Percentiles rank a stretch among this genome's conserved stretches.
Conservation (phyloP, 306 rosid genomes). For the Oxytropis ochrocephala region DNA sequence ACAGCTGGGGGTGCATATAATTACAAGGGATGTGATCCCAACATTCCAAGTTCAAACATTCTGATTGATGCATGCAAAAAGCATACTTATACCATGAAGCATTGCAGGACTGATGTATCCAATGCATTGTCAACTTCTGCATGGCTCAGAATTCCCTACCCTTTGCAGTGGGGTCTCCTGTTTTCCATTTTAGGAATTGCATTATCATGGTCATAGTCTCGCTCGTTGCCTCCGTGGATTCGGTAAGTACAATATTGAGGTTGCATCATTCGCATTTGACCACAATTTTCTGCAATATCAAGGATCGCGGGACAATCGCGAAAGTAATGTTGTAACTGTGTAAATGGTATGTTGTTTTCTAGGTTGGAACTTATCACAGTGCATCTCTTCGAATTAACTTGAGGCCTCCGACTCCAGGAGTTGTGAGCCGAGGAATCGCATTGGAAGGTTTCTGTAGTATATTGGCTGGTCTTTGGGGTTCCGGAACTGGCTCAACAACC, state of each 20-base stretch:
- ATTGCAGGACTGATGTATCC: constrained; percentile 85
- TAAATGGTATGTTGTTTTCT: constrained; percentile 21
- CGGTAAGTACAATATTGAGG: constrained; percentile 42
- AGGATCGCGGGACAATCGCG: too few species aligned
- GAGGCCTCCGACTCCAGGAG: constrained; percentile 70
- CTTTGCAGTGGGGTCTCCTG: constrained; percentile 83
- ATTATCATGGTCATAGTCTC: constrained; percentile 75
- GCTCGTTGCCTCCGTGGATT: constrained; percentile 83
- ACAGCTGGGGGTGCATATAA: constrained; percentile 92
- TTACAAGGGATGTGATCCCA: constrained; percentile 75
- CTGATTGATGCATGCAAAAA: constrained; percentile 72
- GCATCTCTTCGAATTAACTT: constrained; percentile 47
- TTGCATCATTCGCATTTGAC: not conserved
- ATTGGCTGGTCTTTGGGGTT: constrained; percentile 90
- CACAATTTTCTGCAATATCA: not conserved
- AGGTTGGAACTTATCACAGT: constrained; percentile 83
- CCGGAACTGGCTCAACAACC: constrained; percentile 93
- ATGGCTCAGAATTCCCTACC: constrained; percentile 81
- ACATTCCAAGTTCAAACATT: constrained; percentile 86
- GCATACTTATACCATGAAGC: constrained; percentile 78
- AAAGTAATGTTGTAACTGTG: not conserved
- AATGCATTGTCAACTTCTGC: constrained; percentile 65
- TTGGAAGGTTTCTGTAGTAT: constrained; percentile 91
- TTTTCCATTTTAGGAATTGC: constrained; percentile 74
- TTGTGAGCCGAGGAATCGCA: constrained; percentile 89